Evolutionary conservation across 371 early-diverging fungal genomes (phyloP).

Genomic region (Mucor velutinosus): DNA sequence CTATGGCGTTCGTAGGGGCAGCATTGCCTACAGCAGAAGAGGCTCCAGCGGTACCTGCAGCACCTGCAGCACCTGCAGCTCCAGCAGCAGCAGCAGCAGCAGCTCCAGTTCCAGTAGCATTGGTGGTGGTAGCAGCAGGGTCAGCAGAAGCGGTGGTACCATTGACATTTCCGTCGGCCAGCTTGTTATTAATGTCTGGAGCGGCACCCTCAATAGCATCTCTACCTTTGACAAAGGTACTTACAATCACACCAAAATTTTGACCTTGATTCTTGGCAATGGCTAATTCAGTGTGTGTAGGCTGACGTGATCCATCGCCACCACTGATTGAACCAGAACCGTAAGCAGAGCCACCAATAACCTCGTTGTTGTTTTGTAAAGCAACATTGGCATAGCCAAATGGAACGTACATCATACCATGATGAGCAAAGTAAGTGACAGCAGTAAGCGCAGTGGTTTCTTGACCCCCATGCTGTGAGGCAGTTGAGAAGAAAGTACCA

Average conservation of each 20-base stretch:
- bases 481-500: constrained; percentile 75
- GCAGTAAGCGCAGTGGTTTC: constrained; percentile 72
- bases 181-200: constrained; percentile 22
- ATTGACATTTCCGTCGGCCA: not conserved
- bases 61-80: not conserved
- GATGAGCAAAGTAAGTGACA: constrained; percentile 74
- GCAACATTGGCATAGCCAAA: constrained; percentile 59
- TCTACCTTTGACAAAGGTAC: constrained; percentile 20
- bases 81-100: not conserved
- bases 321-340: constrained; percentile 69
- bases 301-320: constrained; percentile 66
- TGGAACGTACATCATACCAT: constrained; percentile 84
- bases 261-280: constrained; percentile 66
- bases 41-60: not conserved
- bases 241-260: constrained; percentile 53
- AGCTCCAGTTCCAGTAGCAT: not conserved
- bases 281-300: constrained; percentile 58
- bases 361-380: constrained; percentile 41
- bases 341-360: constrained; percentile 74
- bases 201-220: constrained; percentile 46
- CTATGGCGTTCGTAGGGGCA: not conserved
- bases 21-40: not conserved
- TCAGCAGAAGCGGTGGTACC: not conserved
- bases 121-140: not conserved
- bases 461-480: constrained; percentile 72